Conservation (phyloP, 352 stramenopile species). For the Phytopythium boreale region DNA sequence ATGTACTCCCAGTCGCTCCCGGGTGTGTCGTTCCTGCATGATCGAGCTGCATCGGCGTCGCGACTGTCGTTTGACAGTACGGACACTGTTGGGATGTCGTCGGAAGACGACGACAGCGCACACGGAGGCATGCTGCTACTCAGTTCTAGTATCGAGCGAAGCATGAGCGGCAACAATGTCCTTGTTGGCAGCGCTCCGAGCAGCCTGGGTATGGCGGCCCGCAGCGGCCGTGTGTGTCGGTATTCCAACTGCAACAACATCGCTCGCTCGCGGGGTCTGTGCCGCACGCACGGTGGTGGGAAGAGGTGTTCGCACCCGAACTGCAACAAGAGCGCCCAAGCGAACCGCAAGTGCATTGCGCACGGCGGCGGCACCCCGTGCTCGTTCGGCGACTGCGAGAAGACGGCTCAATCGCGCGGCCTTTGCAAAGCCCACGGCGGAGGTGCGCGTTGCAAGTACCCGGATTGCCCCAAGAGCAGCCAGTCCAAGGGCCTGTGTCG, state of each 20-base stretch:
- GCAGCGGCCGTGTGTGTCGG: conserved; percentile 72
- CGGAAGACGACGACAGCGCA: conserved; percentile 57
- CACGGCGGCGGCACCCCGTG: conserved; percentile 83
- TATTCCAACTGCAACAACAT: conserved; percentile 87
- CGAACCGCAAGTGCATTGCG: conserved; percentile 86
- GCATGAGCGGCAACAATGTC: conserved; percentile 11
- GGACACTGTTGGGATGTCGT: conserved; percentile 62
- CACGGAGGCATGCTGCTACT: conserved; percentile 53
- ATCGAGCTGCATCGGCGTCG: conserved; percentile 22
- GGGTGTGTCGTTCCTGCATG: conserved; percentile 55
- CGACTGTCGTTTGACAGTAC: conserved; percentile 64
- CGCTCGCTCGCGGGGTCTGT: conserved; percentile 70
- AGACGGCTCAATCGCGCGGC: conserved; percentile 81
- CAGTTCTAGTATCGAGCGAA: conserved; percentile 66
- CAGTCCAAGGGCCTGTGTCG: conserved; percentile 82
- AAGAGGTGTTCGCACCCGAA: conserved; percentile 81
- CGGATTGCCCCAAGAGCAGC: conserved; percentile 83
- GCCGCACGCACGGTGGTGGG: conserved; percentile 69
- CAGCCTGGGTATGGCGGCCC: conserved; percentile 16
- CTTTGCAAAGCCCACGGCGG: conserved; percentile 85
- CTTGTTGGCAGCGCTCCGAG: conserved; percentile 7
- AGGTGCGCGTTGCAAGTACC: conserved; percentile 79
- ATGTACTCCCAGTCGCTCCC: conserved; percentile 76
- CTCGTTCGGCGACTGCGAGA: conserved; percentile 84
- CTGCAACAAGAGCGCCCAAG: conserved; percentile 87